Percentiles rank a stretch among this genome's conserved stretches.
Conservation (phyloP, 2,329 filamentous ascomycete species). For the Cryphonectria naterciae region DNA sequence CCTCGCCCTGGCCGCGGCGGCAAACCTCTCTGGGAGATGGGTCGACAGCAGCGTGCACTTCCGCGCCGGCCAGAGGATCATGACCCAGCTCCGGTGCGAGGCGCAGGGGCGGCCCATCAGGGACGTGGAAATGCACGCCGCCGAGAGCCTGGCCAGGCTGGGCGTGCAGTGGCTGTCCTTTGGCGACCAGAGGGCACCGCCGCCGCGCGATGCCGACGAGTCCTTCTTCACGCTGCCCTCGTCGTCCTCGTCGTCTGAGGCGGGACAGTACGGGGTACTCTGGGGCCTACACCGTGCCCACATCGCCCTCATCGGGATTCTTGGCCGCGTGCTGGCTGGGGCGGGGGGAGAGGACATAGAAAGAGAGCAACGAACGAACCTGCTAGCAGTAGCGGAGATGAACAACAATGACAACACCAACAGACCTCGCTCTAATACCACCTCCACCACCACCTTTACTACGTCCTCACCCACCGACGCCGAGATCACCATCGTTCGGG, state of each 20-base stretch:
- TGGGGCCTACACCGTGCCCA: constrained; percentile 28
- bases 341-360: not conserved
- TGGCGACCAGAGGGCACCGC: constrained; percentile 38
- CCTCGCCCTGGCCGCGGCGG: constrained; percentile 38
- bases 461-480: not conserved
- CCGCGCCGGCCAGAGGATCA: constrained; percentile 36
- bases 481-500: not conserved
- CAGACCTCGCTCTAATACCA: not conserved
- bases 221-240: not conserved
- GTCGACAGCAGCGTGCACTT: constrained; percentile 39
- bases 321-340: constrained; percentile 25
- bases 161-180: constrained; percentile 43
- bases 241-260: not conserved
- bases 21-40: constrained; percentile 40
- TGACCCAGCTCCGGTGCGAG: constrained; percentile 28
- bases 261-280: not conserved
- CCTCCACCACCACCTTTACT: no score
- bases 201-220: constrained; percentile 29
- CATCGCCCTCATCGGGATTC: constrained; percentile 28
- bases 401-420: no score
- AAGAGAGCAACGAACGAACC: not conserved
- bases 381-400: not conserved
- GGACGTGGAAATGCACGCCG: constrained; percentile 28
- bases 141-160: constrained; percentile 36
- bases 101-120: constrained; percentile 10